phyloP scores from a whole-genome alignment of 371 early-diverging fungal species.

The Thermomucor indicae-seudaticae region DNA sequence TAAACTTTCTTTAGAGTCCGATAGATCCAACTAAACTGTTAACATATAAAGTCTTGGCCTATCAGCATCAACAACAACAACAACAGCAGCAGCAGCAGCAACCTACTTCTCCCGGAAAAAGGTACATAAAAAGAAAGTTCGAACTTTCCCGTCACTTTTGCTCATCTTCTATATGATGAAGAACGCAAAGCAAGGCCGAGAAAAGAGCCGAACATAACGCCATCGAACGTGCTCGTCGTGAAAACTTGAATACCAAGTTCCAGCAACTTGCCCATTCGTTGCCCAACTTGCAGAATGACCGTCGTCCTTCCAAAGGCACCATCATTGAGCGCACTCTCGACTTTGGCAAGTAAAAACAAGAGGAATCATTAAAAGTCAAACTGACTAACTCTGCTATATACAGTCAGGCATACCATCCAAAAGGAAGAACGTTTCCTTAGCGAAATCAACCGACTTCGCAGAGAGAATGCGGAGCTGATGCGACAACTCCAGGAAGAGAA shows the following conservation, averaged over 20 bases:
- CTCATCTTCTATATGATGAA: background rate
- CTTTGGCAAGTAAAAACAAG: constrained; percentile 20
- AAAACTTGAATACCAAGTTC: constrained; percentile 67
- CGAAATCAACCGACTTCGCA: constrained; percentile 27
- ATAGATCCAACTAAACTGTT: background rate
- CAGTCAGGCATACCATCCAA: constrained; percentile 27
- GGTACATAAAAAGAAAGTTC: constrained; percentile 3
- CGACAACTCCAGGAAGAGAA: constrained; percentile 12
- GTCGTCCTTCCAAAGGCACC: constrained; percentile 69
- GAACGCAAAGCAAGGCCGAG: constrained; percentile 48
- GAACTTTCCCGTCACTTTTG: background rate
- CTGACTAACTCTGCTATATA: background rate
- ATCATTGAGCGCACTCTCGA: constrained; percentile 69
- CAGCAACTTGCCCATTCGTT: constrained; percentile 68
- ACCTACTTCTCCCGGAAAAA: constrained; percentile 12
- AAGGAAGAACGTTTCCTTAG: constrained; percentile 34
- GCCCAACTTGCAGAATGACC: constrained; percentile 63
- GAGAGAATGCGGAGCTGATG: constrained; percentile 24
- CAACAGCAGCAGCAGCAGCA: constrained; percentile 10
- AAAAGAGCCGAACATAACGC: constrained; percentile 75
- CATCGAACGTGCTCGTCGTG: constrained; percentile 72
- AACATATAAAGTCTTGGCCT: constrained; percentile 5
- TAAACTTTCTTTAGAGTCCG: background rate
- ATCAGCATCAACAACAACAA: constrained; percentile 9
- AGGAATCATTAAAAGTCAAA: background rate